Conservation (phyloP, 2,329 filamentous ascomycete genomes). For the Hypomyces rosellus region DNA sequence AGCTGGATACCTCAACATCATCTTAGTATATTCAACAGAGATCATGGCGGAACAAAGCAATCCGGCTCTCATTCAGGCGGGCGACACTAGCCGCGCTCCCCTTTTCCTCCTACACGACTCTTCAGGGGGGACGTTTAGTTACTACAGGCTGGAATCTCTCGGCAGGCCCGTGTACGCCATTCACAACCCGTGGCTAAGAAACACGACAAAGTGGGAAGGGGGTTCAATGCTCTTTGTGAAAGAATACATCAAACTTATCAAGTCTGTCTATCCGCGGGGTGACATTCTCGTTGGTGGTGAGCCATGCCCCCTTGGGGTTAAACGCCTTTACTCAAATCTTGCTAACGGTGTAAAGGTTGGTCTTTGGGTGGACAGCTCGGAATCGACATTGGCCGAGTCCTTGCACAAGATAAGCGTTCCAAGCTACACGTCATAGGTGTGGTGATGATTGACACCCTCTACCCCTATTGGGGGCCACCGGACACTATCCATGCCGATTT, state of each 20-base stretch:
- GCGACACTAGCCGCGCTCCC: neutral
- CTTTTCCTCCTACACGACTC: slow-evolving; percentile 4
- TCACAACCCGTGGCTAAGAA: neutral
- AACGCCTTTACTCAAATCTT: neutral
- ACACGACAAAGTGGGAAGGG: neutral
- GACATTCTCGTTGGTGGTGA: slow-evolving; percentile 3
- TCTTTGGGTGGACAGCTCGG: neutral
- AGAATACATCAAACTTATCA: slow-evolving; percentile 1
- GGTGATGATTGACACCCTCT: slow-evolving; percentile 1
- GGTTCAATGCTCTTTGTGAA: neutral
- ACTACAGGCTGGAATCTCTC: slow-evolving; percentile 1
- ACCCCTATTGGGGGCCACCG: slow-evolving; percentile 1
- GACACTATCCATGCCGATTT: neutral
- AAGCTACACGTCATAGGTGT: neutral
- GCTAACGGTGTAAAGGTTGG: neutral
- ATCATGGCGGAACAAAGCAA: neutral
- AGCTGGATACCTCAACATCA: too few relatives aligned
- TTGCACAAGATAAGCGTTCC: neutral
- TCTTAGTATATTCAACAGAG: neutral
- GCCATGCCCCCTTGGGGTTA: too few relatives aligned
- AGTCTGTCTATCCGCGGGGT: neutral
- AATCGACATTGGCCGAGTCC: neutral
- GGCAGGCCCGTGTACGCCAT: neutral
- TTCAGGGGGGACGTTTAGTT: neutral
- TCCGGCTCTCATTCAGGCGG: slow-evolving; percentile 1